Conservation (phyloP, 1,139 yeast genomes). For the Debaryomycetaceae sp. region DNA sequence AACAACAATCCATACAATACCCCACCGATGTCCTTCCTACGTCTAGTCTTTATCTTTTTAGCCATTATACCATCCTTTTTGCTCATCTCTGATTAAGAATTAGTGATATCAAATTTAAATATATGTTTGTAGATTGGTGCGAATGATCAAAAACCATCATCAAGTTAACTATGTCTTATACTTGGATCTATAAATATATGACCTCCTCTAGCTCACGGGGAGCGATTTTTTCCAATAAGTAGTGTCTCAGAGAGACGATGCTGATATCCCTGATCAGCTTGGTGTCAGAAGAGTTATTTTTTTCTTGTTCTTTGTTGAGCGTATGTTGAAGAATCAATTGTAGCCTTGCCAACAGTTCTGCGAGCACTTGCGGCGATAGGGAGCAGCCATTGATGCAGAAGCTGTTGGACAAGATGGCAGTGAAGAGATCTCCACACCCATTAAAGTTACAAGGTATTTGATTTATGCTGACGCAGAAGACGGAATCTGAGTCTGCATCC, state of each 20-base stretch:
- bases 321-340: slow-evolving; percentile 28
- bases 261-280: slow-evolving; percentile 29
- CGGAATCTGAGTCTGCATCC: slow-evolving; percentile 2
- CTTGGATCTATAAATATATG: slow-evolving; percentile 6
- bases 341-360: slow-evolving; percentile 26
- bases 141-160: not conserved
- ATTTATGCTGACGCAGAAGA: slow-evolving; percentile 28
- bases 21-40: not conserved
- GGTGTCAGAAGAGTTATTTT: slow-evolving; percentile 10
- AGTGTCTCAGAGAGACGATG: slow-evolving; percentile 24
- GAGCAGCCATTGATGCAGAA: slow-evolving; percentile 19
- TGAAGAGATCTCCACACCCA: slow-evolving; percentile 47
- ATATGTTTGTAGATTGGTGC: not conserved
- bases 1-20: not conserved
- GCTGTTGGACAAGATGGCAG: slow-evolving; percentile 36
- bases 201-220: slow-evolving; percentile 6
- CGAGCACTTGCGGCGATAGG: slow-evolving; percentile 25
- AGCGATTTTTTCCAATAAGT: slow-evolving; percentile 10
- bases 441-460: slow-evolving; percentile 36
- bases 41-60: not conserved
- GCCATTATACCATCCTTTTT: not conserved
- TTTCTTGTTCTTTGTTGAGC: slow-evolving; percentile 19
- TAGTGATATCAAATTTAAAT: not conserved
- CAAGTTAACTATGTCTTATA: too few species aligned
- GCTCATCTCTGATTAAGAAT: not conserved